A percentile compares a stretch with the other conserved stretches of the same genome.
Conservation (phyloP, 495 filamentous ascomycete genomes). For the Daldinia loculata region DNA sequence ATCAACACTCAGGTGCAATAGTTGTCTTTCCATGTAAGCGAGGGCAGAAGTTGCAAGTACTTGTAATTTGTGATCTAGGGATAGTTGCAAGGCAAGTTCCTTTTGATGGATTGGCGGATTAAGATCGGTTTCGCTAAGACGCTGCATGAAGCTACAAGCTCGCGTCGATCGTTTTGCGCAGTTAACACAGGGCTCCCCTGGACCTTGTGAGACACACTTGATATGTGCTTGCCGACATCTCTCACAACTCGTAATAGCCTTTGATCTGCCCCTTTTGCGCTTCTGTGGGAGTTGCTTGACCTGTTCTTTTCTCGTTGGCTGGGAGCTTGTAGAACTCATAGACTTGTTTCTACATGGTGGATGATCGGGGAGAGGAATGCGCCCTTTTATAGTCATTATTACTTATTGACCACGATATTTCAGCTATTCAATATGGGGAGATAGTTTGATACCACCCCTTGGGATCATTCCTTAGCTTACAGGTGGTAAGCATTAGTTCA, state of each 20-base stretch:
- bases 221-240: constrained; percentile 33
- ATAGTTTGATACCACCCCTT: not conserved
- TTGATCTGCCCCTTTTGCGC: constrained; percentile 22
- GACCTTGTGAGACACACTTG: constrained; percentile 28
- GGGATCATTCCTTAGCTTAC: not conserved
- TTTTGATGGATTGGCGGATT: not conserved
- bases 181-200: constrained; percentile 26
- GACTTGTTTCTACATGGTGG: constrained; percentile 5
- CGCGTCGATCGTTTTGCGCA: constrained; percentile 30
- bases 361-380: constrained; percentile 22
- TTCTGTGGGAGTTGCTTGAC: constrained; percentile 1
- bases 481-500: not conserved
- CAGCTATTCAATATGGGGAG: not conserved
- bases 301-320: not conserved
- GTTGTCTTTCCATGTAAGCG: constrained; percentile 5
- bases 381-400: constrained; percentile 7
- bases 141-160: constrained; percentile 24
- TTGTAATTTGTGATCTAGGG: constrained; percentile 2
- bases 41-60: constrained; percentile 19
- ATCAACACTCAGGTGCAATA: not conserved
- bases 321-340: not conserved
- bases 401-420: not conserved
- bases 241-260: constrained; percentile 37
- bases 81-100: not conserved
- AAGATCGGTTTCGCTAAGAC: not conserved